Conservation (phyloP, 305 asterid species). For the Withania somnifera region DNA sequence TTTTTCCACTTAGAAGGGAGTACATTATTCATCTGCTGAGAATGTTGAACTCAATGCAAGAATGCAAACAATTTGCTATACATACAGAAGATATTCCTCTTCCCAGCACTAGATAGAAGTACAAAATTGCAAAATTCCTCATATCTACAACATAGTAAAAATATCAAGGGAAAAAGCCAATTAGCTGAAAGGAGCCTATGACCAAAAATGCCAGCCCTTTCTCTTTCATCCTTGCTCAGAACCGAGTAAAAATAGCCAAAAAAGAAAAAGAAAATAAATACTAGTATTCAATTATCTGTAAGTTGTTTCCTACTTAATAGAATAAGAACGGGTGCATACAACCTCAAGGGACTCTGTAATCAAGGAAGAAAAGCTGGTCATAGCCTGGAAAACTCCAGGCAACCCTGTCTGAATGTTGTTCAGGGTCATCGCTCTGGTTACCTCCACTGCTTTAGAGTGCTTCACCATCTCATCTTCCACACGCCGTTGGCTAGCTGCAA, state of each 20-base stretch:
- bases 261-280: not conserved
- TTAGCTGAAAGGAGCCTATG: conserved; percentile 18
- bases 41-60: conserved; percentile 24
- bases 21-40: conserved; percentile 26
- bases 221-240: conserved; percentile 26
- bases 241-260: conserved; percentile 4
- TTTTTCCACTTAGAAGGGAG: not conserved
- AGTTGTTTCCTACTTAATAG: conserved; percentile 34
- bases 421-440: conserved; percentile 88
- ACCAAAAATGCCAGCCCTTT: conserved; percentile 31
- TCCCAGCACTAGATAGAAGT: conserved; percentile 20
- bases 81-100: conserved; percentile 37
- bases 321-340: conserved; percentile 69
- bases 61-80: conserved; percentile 37
- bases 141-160: conserved; percentile 42
- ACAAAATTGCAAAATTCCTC: conserved; percentile 48
- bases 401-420: conserved; percentile 90
- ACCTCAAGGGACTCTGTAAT: conserved; percentile 68
- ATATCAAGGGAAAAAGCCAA: conserved; percentile 3
- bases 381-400: conserved; percentile 95
- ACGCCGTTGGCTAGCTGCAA: conserved; percentile 62
- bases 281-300: not conserved
- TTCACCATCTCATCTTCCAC: conserved; percentile 87
- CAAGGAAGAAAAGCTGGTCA: conserved; percentile 84
- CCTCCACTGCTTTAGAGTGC: conserved; percentile 77